phyloP scores from a whole-genome alignment of 129 eudicot species.

The Centella asiatica region DNA sequence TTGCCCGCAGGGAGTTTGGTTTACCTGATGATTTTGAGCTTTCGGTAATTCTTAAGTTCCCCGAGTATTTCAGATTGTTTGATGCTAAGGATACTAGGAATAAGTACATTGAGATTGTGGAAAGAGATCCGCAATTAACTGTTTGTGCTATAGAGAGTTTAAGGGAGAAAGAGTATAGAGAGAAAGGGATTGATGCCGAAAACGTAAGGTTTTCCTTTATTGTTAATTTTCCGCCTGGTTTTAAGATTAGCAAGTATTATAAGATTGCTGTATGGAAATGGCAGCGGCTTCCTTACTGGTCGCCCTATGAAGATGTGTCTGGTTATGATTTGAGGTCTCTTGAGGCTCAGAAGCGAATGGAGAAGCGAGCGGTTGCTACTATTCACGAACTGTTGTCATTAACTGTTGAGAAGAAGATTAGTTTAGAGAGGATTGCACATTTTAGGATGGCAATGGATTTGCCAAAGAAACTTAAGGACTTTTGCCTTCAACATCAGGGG shows the following conservation, averaged over 20 bases:
- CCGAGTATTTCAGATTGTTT: conserved; percentile 62
- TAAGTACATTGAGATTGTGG: conserved; percentile 68
- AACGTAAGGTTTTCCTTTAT: conserved; percentile 57
- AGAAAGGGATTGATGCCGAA: conserved; percentile 66
- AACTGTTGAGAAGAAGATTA: conserved; percentile 84
- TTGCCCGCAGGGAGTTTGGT: conserved; percentile 73
- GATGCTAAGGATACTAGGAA: conserved; percentile 65
- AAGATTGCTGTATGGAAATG: conserved; percentile 89
- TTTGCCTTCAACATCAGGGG: conserved; percentile 83
- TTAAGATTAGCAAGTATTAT: conserved; percentile 65
- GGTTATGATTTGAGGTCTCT: conserved; percentile 78
- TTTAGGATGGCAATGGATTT: conserved; percentile 70
- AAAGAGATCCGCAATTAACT: conserved; percentile 32
- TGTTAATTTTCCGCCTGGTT: conserved; percentile 88
- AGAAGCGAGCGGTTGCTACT: conserved; percentile 75
- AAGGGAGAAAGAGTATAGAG: conserved; percentile 75
- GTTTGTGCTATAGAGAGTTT: conserved; percentile 54
- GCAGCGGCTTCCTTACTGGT: conserved; percentile 95
- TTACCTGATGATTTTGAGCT: conserved; percentile 82
- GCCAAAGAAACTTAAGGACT: conserved; percentile 80
- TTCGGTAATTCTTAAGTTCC: conserved; percentile 61
- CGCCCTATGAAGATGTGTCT: conserved; percentile 75
- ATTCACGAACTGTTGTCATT: conserved; percentile 73
- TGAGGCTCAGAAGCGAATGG: conserved; percentile 84
- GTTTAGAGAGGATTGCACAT: conserved; percentile 84